A percentile compares a stretch with the other conserved stretches of the same genome.
phyloP scores from a whole-genome alignment of 257 asterid species.

The Solanum bulbocastanum region DNA sequence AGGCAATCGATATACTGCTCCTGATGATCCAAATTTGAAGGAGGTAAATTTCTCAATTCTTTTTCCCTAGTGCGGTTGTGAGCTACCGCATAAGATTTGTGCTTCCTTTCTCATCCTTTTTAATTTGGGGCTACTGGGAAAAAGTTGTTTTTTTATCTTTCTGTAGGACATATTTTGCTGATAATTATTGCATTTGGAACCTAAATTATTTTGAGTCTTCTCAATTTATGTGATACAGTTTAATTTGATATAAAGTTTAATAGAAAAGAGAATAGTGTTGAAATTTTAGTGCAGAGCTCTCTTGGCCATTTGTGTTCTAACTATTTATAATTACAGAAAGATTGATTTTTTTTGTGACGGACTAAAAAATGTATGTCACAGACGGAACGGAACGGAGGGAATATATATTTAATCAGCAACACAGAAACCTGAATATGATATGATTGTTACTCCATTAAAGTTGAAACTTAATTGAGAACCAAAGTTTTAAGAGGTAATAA shows the following conservation, averaged over 20 bases:
- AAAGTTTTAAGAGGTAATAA: background rate
- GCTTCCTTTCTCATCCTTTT: background rate
- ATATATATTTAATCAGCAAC: background rate
- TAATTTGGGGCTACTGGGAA: background rate
- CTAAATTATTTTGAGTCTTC: background rate
- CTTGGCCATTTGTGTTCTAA: too few relatives aligned
- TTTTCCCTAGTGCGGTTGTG: background rate
- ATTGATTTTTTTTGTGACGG: too few relatives aligned
- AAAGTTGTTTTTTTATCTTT: background rate
- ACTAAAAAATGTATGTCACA: too few relatives aligned
- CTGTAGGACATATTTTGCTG: background rate
- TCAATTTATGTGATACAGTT: too few relatives aligned
- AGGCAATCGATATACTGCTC: conserved; percentile 13
- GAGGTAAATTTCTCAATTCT: background rate
- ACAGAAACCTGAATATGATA: background rate
- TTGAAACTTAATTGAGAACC: background rate
- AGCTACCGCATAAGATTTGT: background rate
- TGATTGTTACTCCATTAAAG: background rate
- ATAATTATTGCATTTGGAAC: background rate
- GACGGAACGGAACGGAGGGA: too few relatives aligned
- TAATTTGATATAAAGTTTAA: too few relatives aligned
- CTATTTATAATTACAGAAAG: too few relatives aligned
- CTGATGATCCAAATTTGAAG: conserved; percentile 2
- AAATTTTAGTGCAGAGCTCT: too few relatives aligned
- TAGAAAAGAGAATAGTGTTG: too few relatives aligned